phyloP scores from a whole-genome alignment of 169 alveolate species.

The Perkinsus marinus region DNA sequence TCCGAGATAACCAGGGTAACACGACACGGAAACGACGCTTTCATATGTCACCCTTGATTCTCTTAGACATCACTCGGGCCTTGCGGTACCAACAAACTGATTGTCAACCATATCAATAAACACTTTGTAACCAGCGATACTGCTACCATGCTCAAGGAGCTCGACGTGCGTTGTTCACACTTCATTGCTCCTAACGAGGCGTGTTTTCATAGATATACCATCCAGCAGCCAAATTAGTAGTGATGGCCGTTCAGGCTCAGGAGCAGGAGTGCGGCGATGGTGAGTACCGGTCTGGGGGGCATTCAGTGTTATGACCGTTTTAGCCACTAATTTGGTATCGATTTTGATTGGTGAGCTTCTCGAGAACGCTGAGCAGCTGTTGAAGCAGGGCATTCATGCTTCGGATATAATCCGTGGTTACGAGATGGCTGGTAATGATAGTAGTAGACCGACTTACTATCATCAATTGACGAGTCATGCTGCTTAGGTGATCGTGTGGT shows the following conservation, averaged over 20 bases:
- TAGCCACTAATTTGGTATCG: background rate
- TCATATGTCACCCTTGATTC: conserved; percentile 66
- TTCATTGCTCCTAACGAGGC: background rate
- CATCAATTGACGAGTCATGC: conserved; percentile 44
- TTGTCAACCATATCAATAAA: conserved; percentile 90
- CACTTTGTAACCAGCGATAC: conserved; percentile 91
- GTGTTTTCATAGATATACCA: conserved; percentile 47
- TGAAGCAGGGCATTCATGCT: conserved; percentile 85
- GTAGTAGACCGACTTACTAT: conserved; percentile 60
- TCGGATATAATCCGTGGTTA: conserved; percentile 90
- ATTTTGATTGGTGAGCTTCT: background rate
- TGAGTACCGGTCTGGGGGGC: background rate
- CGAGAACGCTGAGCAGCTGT: conserved; percentile 54
- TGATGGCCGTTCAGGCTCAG: conserved; percentile 86
- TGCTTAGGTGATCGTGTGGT: conserved; percentile 7
- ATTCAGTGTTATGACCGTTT: background rate
- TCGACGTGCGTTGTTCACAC: conserved; percentile 68
- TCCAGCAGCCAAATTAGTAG: conserved; percentile 98
- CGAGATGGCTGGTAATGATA: conserved; percentile 79
- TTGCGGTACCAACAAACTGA: conserved; percentile 90
- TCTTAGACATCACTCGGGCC: conserved; percentile 92
- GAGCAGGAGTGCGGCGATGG: conserved; percentile 15
- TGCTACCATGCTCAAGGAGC: conserved; percentile 85
- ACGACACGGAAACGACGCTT: background rate
- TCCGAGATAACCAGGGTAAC: conserved; percentile 70